Percentiles rank a stretch among this genome's conserved stretches.
phyloP scores from a whole-genome alignment of 352 stramenopile species.

The Globisporangium spiculum region DNA sequence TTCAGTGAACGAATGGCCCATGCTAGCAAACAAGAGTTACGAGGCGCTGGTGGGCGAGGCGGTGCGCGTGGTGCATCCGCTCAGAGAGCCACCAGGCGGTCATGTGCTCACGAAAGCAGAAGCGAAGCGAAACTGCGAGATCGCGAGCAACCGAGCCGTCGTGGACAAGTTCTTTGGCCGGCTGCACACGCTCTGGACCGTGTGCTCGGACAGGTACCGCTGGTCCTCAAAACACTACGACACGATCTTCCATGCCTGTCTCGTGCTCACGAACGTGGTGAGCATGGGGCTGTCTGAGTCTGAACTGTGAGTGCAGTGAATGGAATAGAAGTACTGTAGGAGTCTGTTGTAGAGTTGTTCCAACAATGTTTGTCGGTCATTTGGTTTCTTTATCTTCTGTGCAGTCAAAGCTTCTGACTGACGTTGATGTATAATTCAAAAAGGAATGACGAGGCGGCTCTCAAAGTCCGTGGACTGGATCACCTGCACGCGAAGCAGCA shows the following conservation, averaged over 20 bases:
- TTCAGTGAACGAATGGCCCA: not conserved
- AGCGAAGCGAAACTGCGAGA: not conserved
- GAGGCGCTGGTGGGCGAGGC: not conserved
- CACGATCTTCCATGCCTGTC: not conserved
- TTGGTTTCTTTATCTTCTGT: not conserved
- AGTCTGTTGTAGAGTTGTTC: not conserved
- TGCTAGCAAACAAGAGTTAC: not conserved
- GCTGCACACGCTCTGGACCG: not conserved
- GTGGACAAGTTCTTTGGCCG: not conserved
- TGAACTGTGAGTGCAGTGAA: not conserved
- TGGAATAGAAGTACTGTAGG: not conserved
- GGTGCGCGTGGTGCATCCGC: not conserved
- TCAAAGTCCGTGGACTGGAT: conserved; percentile 64
- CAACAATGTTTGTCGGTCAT: not conserved
- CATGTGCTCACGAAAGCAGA: not conserved
- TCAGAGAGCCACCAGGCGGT: not conserved
- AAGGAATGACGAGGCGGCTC: conserved; percentile 48
- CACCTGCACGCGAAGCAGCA: conserved; percentile 26
- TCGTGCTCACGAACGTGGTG: not conserved
- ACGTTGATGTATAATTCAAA: conserved; percentile 25
- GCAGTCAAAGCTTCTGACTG: not conserved
- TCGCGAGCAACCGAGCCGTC: not conserved
- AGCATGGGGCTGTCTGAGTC: not conserved
- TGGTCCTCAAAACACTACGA: not conserved
- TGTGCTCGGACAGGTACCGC: not conserved